These are phyloP conservation scores for Circinella minor DNA, from an alignment of 371 early-diverging fungal species.

Conservation along the genomic window DNA sequence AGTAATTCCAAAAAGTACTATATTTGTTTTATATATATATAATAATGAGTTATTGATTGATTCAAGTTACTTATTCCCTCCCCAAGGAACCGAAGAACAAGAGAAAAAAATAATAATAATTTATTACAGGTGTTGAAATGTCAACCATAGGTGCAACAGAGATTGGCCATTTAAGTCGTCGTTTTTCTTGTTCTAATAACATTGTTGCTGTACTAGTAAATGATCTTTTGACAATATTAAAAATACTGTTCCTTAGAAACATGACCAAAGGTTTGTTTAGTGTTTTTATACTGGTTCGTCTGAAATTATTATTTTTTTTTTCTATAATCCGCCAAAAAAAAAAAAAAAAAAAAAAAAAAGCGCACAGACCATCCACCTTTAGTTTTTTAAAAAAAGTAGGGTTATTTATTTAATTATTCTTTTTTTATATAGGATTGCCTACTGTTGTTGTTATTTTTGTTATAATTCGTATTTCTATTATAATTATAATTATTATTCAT, in stretches of 20 bases:
- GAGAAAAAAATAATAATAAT: neutral
- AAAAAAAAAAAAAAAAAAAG: too few species aligned
- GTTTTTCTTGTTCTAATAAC: neutral
- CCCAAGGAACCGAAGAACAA: neutral
- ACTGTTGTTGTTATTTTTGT: too few species aligned
- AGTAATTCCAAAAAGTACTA: slow-evolving; percentile 71
- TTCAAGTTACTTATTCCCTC: too few species aligned
- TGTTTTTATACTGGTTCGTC: neutral
- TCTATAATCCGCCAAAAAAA: too few species aligned
- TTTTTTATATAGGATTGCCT: too few species aligned
- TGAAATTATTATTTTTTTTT: neutral
- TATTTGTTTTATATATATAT: neutral
- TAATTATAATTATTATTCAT: too few species aligned
- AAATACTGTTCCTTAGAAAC: neutral
- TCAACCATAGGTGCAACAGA: slow-evolving; percentile 86
- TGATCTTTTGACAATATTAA: neutral
- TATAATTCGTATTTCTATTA: too few species aligned
- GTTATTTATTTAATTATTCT: too few species aligned
- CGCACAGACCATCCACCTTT: too few species aligned
- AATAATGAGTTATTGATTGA: too few species aligned
- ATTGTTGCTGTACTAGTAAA: neutral
- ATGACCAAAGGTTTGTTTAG: neutral
- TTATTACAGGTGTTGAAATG: slow-evolving; percentile 68
- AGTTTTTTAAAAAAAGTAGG: too few species aligned
- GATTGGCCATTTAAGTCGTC: slow-evolving; percentile 47